Conservation (phyloP, 106 monocot genomes). For the Posidonia australis region DNA sequence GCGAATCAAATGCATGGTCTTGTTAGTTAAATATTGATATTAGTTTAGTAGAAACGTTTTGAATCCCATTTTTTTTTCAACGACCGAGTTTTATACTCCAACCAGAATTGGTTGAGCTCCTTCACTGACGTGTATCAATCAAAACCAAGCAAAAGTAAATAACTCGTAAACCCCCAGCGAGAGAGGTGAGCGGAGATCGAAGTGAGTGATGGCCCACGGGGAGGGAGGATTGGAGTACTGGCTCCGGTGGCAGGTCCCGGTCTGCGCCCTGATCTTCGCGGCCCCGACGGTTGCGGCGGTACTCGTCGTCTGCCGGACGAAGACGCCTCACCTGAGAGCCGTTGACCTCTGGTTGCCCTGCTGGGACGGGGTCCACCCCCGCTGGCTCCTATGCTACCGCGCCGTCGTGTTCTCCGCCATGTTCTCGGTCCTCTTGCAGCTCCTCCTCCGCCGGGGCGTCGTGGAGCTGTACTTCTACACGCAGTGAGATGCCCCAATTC, state of each 20-base stretch:
- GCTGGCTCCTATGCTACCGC: constrained; percentile 14
- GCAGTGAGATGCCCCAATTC: constrained; percentile 20
- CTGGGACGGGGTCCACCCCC: constrained; percentile 13
- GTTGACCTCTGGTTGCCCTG: constrained; percentile 10
- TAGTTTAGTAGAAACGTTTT: too few species aligned
- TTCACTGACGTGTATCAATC: too few species aligned
- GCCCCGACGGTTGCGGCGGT: constrained; percentile 21
- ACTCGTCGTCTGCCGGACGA: constrained; percentile 10
- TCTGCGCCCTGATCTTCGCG: constrained; percentile 31
- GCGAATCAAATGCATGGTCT: too few species aligned
- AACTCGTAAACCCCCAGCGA: too few species aligned
- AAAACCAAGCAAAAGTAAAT: background rate
- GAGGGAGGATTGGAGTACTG: constrained; percentile 21
- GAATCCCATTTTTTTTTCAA: too few species aligned
- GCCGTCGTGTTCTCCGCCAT: constrained; percentile 1
- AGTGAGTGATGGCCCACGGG: background rate
- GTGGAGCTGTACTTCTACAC: constrained; percentile 52
- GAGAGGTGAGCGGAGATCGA: too few species aligned
- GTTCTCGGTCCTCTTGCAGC: background rate
- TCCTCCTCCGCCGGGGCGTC: constrained; percentile 1
- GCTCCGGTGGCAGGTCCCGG: constrained; percentile 39
- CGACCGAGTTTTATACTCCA: too few species aligned
- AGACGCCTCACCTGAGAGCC: constrained; percentile 3
- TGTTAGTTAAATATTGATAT: too few species aligned
- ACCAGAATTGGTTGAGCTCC: too few species aligned